Conservation (phyloP, 2,329 filamentous ascomycete genomes). For the Claviceps citrina region DNA sequence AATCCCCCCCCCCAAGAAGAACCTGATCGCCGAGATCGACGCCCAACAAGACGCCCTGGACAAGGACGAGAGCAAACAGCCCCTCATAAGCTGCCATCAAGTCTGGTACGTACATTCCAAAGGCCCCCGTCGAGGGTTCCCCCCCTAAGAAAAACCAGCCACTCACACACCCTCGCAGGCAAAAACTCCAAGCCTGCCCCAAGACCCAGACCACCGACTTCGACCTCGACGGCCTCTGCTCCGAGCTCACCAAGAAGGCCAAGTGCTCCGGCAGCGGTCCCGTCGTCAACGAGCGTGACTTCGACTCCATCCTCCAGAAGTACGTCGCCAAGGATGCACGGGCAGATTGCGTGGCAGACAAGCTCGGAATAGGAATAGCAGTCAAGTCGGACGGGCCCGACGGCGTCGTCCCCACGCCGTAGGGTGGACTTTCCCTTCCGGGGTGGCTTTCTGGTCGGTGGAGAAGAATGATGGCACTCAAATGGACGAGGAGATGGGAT, state of each 20-base stretch:
- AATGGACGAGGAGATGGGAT: no score
- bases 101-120: conserved; percentile 75
- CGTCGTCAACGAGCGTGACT: conserved; percentile 77
- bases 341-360: conserved; percentile 18
- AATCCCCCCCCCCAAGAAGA: conserved; percentile 37
- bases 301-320: conserved; percentile 61
- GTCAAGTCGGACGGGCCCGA: conserved; percentile 14
- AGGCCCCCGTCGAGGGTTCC: no score
- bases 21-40: conserved; percentile 66
- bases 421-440: background rate
- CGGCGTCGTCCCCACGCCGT: conserved; percentile 7
- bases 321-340: conserved; percentile 35
- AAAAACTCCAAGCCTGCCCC: conserved; percentile 72
- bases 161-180: conserved; percentile 40
- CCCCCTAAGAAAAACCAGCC: no score
- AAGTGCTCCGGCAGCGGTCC: conserved; percentile 86
- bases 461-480: no score
- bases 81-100: conserved; percentile 71
- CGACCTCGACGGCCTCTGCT: conserved; percentile 84
- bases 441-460: no score
- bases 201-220: conserved; percentile 83
- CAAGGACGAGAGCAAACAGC: conserved; percentile 41
- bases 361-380: conserved; percentile 54
- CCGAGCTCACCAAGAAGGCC: conserved; percentile 85
- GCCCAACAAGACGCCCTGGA: conserved; percentile 53